Evolutionary conservation across 805 yeast species (phyloP).

Genomic region (Blastobotrys attinorum): DNA sequence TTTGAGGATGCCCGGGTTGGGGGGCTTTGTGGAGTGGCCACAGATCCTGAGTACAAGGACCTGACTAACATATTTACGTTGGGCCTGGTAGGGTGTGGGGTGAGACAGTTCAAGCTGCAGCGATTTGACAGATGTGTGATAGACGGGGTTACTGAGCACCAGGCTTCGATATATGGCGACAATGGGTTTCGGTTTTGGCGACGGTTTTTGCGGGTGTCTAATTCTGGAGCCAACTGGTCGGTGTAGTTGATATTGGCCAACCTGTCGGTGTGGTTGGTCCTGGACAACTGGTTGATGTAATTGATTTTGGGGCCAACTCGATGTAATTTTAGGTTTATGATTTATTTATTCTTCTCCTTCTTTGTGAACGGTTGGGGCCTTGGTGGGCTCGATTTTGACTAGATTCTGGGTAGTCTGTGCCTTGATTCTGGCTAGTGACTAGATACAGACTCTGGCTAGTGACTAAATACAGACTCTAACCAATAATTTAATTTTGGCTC

Average conservation of each 20-base stretch:
- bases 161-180: constrained; percentile 15
- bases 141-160: constrained; percentile 19
- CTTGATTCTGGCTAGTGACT: too few relatives aligned
- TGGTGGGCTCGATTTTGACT: too few relatives aligned
- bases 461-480: too few relatives aligned
- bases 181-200: constrained; percentile 23
- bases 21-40: constrained; percentile 45
- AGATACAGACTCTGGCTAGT: too few relatives aligned
- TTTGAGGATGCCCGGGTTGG: constrained; percentile 34
- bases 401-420: too few relatives aligned
- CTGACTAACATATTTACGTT: constrained; percentile 46
- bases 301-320: too few relatives aligned
- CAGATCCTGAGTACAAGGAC: constrained; percentile 42
- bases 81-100: constrained; percentile 51
- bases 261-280: too few relatives aligned
- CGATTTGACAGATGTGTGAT: constrained; percentile 25
- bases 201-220: constrained; percentile 11
- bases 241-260: not conserved
- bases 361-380: too few relatives aligned
- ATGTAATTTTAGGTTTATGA: too few relatives aligned
- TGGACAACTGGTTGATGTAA: not conserved
- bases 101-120: constrained; percentile 37
- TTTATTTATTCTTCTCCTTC: not conserved
- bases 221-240: not conserved
- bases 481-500: too few relatives aligned